Base-by-base conservation (phyloP, 2,329 filamentous ascomycete species). In the Beauveria rudraprayagi region DNA sequence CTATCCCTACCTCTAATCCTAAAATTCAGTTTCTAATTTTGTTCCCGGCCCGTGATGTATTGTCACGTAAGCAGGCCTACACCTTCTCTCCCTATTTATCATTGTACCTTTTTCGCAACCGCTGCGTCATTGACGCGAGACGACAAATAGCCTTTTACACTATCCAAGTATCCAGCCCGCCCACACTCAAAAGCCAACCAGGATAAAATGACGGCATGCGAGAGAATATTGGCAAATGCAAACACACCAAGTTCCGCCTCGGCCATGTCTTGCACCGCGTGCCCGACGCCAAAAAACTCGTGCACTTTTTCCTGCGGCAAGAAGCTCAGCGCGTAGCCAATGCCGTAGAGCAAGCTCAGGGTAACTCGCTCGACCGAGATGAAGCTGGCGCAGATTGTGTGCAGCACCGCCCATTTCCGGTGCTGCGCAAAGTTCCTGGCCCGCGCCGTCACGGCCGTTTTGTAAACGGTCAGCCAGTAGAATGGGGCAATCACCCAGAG, bases 221-320 rank as follows among this genome's bases (percentile, higher is more conserved):
- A 22, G 3, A 53, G n/a, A 3, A 24, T 17, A 43, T 60, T 61
- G 8, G 22, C 46, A 3, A 61, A 24, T 7, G 59, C 59, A 24
- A 61, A 56, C 16, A 56, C n/a, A 28, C 16, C n/a, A 4, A 56
- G 34, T 24, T 61, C 59, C 17, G 59, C 59, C 22, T 55, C 59
- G 1, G n/a, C 24, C n/a, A 61, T 61, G 9, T 46, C 59, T 4
- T 50, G 7, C 3, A 30, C 19, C 6, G 28, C 17, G 16, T 50
- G 5, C 3, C 41, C 50, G 3, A 61, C 58, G 16, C 30, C 43
- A n/a, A 61, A 61, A n/a, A 43, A 61, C 6, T 22, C 44, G 30
- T 56, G 59, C 0, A 61, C 34, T 3, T 10, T 24, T 1, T 62
- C 30, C 26, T n/a, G 30, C 1, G 60, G 46, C 22, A 44, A 8